phyloP scores from a whole-genome alignment of 371 early-diverging fungal genomes.

The Mortierella sp. region DNA sequence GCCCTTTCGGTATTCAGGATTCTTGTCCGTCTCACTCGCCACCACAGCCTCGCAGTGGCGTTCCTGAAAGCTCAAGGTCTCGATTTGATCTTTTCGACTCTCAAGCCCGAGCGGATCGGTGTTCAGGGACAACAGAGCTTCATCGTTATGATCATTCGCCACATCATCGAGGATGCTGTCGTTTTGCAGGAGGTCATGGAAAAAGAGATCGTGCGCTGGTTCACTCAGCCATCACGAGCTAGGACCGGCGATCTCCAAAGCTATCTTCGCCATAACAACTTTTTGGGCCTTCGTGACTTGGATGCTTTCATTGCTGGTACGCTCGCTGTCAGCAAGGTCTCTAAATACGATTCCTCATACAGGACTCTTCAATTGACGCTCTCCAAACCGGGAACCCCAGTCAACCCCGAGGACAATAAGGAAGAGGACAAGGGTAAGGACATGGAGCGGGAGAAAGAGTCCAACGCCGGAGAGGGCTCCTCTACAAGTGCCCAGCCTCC shows the following conservation, averaged over 20 bases:
- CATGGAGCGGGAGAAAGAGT: constrained; percentile 3
- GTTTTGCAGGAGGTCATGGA: constrained; percentile 83
- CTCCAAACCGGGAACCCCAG: constrained; percentile 16
- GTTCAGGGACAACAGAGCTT: constrained; percentile 82
- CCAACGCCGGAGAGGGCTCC: constrained; percentile 4
- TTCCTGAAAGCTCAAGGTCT: constrained; percentile 82
- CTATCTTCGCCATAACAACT: constrained; percentile 80
- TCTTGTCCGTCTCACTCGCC: constrained; percentile 84
- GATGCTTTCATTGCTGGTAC: constrained; percentile 78
- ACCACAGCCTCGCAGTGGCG: constrained; percentile 69
- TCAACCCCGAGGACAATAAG: constrained; percentile 18
- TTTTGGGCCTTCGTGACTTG: constrained; percentile 82
- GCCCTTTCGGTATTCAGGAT: constrained; percentile 82
- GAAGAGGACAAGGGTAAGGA: constrained; percentile 41
- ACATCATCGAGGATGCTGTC: constrained; percentile 82
- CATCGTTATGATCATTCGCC: constrained; percentile 87
- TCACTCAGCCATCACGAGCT: constrained; percentile 74
- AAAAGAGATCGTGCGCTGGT: constrained; percentile 81
- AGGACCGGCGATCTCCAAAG: constrained; percentile 79
- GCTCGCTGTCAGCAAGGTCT: constrained; percentile 74
- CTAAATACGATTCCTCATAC: constrained; percentile 71
- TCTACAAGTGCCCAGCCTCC: not conserved
- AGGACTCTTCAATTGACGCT: constrained; percentile 69
- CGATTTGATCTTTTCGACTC: constrained; percentile 67
- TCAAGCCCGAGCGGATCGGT: constrained; percentile 63